A percentile compares a stretch with the other conserved stretches of the same genome.
phyloP scores from a whole-genome alignment of 2,329 filamentous ascomycete species.

The Aspergillus quadricinctus region DNA sequence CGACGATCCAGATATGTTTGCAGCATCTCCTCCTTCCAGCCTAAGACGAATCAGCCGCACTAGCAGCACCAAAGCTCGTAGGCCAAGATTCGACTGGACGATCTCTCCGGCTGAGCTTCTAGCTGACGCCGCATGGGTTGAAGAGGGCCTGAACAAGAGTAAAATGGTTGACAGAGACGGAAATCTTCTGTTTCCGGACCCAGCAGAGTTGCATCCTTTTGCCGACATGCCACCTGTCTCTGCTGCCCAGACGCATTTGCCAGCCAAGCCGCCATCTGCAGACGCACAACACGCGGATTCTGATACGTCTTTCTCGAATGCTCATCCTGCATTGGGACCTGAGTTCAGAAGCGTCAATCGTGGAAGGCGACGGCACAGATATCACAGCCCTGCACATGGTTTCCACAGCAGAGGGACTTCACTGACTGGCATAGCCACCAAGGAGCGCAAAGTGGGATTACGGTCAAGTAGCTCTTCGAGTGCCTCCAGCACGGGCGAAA shows the following conservation, averaged over 20 bases:
- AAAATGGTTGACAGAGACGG: conserved; percentile 78
- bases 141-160: conserved; percentile 73
- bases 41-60: conserved; percentile 40
- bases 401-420: conserved; percentile 53
- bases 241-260: conserved; percentile 6
- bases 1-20: conserved; percentile 22
- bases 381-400: conserved; percentile 54
- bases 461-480: conserved; percentile 54
- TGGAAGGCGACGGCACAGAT: conserved; percentile 57
- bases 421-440: conserved; percentile 46
- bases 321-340: conserved; percentile 26
- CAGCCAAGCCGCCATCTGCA: conserved; percentile 20
- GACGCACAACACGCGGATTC: conserved; percentile 22
- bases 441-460: conserved; percentile 51
- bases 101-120: conserved; percentile 79
- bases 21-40: conserved; percentile 37
- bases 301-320: conserved; percentile 38
- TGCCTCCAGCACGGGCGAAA: conserved; percentile 47
- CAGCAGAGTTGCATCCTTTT: conserved; percentile 18
- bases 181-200: conserved; percentile 57
- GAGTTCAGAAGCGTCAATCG: conserved; percentile 50
- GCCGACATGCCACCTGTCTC: conserved; percentile 10
- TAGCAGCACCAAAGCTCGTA: conserved; percentile 56
- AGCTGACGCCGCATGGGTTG: conserved; percentile 86
- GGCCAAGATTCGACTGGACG: conserved; percentile 79